Evolutionary conservation across 345 rosid genomes (phyloP).

Genomic region (Acer campestre): DNA sequence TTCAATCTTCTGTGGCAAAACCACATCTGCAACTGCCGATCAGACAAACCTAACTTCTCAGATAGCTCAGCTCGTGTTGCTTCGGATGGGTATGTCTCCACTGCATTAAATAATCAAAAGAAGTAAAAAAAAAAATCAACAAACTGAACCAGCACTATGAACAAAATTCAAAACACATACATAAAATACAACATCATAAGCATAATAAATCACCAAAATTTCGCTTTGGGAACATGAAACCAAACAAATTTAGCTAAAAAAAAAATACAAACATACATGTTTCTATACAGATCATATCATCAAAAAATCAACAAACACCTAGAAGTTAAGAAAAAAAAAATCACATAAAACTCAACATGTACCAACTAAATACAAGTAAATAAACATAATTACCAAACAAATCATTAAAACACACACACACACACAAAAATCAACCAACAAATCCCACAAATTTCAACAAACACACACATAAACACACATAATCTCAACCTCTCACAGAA

Average conservation of each 20-base stretch:
- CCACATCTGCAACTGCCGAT: conserved; percentile 99
- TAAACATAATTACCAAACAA: not conserved
- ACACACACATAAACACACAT: conserved; percentile 3
- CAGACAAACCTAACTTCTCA: conserved; percentile 79
- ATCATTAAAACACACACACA: not conserved
- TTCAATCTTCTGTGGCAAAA: conserved; percentile 97
- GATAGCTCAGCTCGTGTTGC: conserved; percentile 71
- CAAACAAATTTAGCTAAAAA: not conserved
- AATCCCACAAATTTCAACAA: not conserved
- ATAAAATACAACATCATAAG: not conserved
- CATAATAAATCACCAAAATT: conserved; percentile 8
- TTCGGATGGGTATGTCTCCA: conserved; percentile 88
- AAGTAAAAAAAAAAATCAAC: not conserved
- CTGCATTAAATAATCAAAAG: conserved; percentile 40
- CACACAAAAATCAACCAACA: not conserved
- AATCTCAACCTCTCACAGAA: not conserved
- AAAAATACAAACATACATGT: not conserved
- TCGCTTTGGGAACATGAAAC: not conserved
- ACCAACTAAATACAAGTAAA: not conserved
- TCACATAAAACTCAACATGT: not conserved
- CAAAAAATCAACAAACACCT: not conserved
- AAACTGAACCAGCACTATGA: not conserved
- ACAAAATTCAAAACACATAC: not conserved
- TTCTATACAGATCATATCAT: not conserved
- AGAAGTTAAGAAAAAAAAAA: not conserved